Percentiles rank a stretch among this genome's conserved stretches.
Evolutionary conservation across 352 stramenopile genomes (phyloP).

Genomic region (Globisporangium alternatum): DNA sequence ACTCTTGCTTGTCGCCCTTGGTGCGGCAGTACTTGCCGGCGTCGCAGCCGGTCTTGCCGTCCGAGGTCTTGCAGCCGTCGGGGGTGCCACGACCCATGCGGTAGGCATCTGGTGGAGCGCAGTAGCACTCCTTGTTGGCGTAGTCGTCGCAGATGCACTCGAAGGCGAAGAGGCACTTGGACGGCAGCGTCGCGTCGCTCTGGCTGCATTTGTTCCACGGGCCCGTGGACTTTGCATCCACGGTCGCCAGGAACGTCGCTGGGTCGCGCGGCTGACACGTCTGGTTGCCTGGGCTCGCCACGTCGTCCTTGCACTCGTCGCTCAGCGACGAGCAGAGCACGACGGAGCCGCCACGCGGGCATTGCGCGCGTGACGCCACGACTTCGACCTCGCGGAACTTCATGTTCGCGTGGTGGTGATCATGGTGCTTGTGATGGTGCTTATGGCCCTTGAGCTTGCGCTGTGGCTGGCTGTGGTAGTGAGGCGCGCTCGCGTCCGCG

Average conservation of each 20-base stretch:
- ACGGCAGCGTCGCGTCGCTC: conserved; percentile 29
- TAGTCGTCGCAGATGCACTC: conserved; percentile 43
- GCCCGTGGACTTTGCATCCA: conserved; percentile 35
- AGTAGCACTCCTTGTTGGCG: conserved; percentile 44
- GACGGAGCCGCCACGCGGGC: conserved; percentile 36
- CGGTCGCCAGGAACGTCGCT: conserved; percentile 35
- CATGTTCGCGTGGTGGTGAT: conserved; percentile 32
- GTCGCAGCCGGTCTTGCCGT: conserved; percentile 34
- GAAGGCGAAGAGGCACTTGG: conserved; percentile 51
- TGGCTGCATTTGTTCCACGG: conserved; percentile 39
- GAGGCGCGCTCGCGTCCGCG: neutral
- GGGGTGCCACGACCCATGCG: conserved; percentile 26
- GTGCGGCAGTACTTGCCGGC: conserved; percentile 56
- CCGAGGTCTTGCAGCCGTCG: conserved; percentile 36
- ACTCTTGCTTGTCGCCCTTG: conserved; percentile 48
- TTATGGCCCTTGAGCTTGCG: conserved; percentile 40
- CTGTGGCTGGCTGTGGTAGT: conserved; percentile 24
- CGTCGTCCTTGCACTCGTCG: conserved; percentile 44
- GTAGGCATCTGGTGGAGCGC: conserved; percentile 44
- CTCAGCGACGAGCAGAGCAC: conserved; percentile 38
- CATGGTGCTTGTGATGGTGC: conserved; percentile 8
- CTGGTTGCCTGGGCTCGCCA: conserved; percentile 21
- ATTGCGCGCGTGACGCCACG: conserved; percentile 36
- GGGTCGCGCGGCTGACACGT: conserved; percentile 35
- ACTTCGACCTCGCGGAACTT: conserved; percentile 52